phyloP scores from a whole-genome alignment of 352 stramenopile genomes.

The Pythium phragmitis region DNA sequence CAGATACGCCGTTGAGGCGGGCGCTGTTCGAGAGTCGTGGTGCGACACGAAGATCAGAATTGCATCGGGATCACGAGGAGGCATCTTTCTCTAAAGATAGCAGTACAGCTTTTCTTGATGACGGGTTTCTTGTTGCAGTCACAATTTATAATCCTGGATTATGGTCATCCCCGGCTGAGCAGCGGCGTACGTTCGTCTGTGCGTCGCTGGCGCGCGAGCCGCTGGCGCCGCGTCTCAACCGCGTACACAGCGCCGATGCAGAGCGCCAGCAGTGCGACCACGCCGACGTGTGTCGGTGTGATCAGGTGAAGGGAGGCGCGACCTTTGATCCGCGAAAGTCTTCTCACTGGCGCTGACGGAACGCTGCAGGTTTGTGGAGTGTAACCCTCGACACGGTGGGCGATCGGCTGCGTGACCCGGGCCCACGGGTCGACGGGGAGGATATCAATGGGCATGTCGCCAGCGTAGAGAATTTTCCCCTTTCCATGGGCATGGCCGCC shows the following conservation, averaged over 20 bases:
- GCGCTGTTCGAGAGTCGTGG: not conserved
- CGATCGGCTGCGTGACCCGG: conserved; percentile 9
- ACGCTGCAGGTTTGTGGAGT: not conserved
- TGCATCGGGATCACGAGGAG: not conserved
- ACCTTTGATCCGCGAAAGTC: not conserved
- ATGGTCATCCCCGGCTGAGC: not conserved
- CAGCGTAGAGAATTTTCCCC: conserved; percentile 14
- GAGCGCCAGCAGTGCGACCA: conserved; percentile 2
- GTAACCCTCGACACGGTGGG: not conserved
- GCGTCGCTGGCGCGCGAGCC: not conserved
- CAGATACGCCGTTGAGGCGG: not conserved
- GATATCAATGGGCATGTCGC: conserved; percentile 8
- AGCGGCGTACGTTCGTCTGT: conserved; percentile 8
- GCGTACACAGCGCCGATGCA: conserved; percentile 9
- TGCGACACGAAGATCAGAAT: not conserved
- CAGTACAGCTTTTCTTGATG: not conserved
- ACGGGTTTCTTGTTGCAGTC: not conserved
- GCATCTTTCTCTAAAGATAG: too few species aligned
- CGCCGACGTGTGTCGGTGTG: not conserved
- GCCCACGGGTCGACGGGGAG: conserved; percentile 15
- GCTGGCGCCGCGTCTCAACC: conserved; percentile 15
- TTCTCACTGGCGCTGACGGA: not conserved
- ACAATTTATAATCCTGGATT: too few species aligned
- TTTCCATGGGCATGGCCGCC: conserved; percentile 5
- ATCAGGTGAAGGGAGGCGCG: not conserved